Base-by-base conservation (phyloP, 352 stramenopile species). In the Phytophthora hybrid region DNA sequence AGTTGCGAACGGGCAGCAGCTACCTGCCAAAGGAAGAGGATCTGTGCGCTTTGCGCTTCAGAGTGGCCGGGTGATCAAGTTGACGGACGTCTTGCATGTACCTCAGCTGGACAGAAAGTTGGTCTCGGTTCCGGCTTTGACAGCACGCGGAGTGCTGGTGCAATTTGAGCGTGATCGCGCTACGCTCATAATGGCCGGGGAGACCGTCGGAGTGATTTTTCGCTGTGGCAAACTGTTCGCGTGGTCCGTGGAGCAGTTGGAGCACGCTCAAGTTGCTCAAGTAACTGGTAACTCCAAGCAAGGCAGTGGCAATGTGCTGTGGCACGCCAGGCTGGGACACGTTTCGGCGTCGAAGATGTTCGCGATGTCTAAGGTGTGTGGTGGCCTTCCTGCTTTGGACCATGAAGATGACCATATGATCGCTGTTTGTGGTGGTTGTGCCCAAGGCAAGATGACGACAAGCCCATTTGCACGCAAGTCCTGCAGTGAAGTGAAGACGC, bases 61-160 rank as follows among this genome's bases (percentile, higher is more conserved):
- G 46, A 53, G n/a, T 53, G 46, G 46, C 10, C n/a, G 5, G 46
- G n/a, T 23, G 46, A 55, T 69, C 8, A 76, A 39, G 34, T 23
- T 77, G 13, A 70, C 54, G 21, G 60, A 64, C n/a, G 67, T 76
- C 6, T 54, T 79, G 31, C 62, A 52, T 62, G 73, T 79, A 19
- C 73, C 68, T 5, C 32, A 62, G 21, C 32, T 72, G 21, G 69
- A 72, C 37, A 37, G 69, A 19, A 66, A 63, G 31, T 29, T 76
- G 6, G 8, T 76, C 31, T 61, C 55, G 8, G 19, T 76, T 14
- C 21, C 65, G n/a, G 55, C 46, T 23, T 55, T 72, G 29, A 54
- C 56, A 9, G 44, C 65, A 11, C 54, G 41, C 26, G 54, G 54
- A 23, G 65, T 46, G 13, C 23, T 23, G 19, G 56, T 66, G 18